A percentile compares a stretch with the other conserved stretches of the same genome.
Conservation (phyloP, 2,329 filamentous ascomycete genomes). For the Stachybotrys echinatus region DNA sequence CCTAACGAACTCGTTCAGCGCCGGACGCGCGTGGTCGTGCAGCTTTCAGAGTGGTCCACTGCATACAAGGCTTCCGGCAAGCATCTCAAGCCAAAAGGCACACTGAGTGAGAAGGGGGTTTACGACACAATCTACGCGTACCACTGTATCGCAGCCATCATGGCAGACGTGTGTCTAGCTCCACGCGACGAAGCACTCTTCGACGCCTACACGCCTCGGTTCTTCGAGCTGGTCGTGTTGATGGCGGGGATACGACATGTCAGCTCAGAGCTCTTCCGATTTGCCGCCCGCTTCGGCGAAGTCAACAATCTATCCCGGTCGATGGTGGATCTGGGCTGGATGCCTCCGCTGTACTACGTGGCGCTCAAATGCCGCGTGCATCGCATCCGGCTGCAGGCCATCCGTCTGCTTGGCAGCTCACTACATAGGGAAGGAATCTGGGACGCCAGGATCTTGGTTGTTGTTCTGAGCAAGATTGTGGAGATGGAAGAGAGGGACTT, state of each 20-base stretch:
- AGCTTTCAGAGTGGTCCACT: constrained; percentile 13
- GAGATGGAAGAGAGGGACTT: background rate
- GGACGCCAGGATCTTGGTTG: background rate
- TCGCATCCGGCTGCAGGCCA: constrained; percentile 14
- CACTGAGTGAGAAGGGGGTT: constrained; percentile 13
- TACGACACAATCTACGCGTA: constrained; percentile 28
- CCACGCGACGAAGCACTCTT: constrained; percentile 26
- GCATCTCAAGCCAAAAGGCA: constrained; percentile 6
- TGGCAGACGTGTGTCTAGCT: constrained; percentile 28
- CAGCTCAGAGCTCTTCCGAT: background rate
- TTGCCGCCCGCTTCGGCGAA: constrained; percentile 6
- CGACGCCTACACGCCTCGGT: constrained; percentile 26
- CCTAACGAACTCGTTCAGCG: background rate
- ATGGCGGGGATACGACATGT: constrained; percentile 7
- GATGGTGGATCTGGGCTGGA: constrained; percentile 36
- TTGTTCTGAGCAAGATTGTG: background rate
- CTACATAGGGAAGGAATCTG: background rate
- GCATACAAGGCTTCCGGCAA: constrained; percentile 17
- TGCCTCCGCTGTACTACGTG: constrained; percentile 38
- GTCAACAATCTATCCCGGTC: constrained; percentile 19
- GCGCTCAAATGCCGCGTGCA: constrained; percentile 41
- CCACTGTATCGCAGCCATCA: constrained; percentile 37
- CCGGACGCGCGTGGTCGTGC: constrained; percentile 9
- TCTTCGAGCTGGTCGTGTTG: constrained; percentile 24
- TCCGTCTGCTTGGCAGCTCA: background rate